These are phyloP conservation scores for Gossypium thurberi DNA, from an alignment of 345 rosid genomes.

Conservation along the genomic window DNA sequence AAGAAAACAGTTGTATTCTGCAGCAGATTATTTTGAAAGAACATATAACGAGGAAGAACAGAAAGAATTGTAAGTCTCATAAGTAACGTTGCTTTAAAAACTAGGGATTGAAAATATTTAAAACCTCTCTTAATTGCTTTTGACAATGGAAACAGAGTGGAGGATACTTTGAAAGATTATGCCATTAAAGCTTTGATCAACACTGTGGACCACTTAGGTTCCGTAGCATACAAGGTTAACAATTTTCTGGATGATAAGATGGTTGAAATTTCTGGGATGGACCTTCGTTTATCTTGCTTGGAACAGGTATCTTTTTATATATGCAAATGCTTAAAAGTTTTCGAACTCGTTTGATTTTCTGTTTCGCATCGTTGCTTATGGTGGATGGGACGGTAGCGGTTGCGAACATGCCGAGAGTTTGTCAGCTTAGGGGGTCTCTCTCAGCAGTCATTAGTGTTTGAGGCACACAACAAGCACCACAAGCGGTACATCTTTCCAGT, in stretches of 20 bases:
- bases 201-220: slow-evolving; percentile 86
- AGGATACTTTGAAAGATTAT: slow-evolving; percentile 64
- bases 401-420: slow-evolving; percentile 44
- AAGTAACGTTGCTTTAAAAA: no score
- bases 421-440: slow-evolving; percentile 38
- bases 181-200: slow-evolving; percentile 64
- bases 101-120: not conserved
- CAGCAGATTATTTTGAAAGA: slow-evolving; percentile 76
- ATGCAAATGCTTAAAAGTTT: not conserved
- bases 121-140: not conserved
- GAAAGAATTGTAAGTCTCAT: slow-evolving; percentile 50
- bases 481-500: slow-evolving; percentile 60
- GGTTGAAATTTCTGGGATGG: slow-evolving; percentile 39
- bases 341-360: not conserved
- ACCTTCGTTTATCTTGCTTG: slow-evolving; percentile 45
- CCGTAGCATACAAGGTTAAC: slow-evolving; percentile 63
- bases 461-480: slow-evolving; percentile 39
- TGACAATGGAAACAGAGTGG: slow-evolving; percentile 33
- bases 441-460: slow-evolving; percentile 42
- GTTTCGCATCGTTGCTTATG: not conserved
- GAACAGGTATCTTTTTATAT: slow-evolving; percentile 41
- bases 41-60: slow-evolving; percentile 51
- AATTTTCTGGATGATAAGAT: slow-evolving; percentile 42
- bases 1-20: slow-evolving; percentile 69
- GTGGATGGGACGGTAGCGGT: slow-evolving; percentile 35